phyloP scores from a whole-genome alignment of 2,329 filamentous ascomycete genomes.

The Aspergillus felis region DNA sequence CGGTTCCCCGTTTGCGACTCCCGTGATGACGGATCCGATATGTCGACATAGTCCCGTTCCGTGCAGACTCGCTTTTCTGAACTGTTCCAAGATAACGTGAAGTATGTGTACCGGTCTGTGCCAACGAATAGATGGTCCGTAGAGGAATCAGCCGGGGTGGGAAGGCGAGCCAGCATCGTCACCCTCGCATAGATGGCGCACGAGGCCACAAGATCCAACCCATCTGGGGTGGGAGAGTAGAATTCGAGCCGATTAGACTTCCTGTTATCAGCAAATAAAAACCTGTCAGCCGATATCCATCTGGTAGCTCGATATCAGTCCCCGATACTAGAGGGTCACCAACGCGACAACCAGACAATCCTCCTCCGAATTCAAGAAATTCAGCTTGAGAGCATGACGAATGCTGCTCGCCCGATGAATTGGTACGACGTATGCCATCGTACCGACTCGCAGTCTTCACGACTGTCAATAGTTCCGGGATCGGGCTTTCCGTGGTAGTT shows the following conservation, averaged over 20 bases:
- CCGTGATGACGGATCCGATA: conserved; percentile 59
- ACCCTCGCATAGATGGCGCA: conserved; percentile 80
- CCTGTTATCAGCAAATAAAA: conserved; percentile 40
- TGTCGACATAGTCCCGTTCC: conserved; percentile 56
- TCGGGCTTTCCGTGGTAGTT: background rate
- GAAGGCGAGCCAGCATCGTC: conserved; percentile 64
- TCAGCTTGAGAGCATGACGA: conserved; percentile 78
- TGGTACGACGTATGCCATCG: conserved; percentile 90
- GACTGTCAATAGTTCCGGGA: background rate
- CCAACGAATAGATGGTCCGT: conserved; percentile 89
- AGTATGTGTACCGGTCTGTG: conserved; percentile 86
- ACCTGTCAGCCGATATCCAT: background rate
- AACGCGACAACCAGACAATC: conserved; percentile 87
- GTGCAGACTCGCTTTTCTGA: conserved; percentile 52
- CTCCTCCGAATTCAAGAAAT: conserved; percentile 68
- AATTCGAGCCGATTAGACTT: conserved; percentile 84
- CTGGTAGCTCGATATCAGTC: background rate
- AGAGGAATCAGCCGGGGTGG: conserved; percentile 60
- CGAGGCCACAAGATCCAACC: conserved; percentile 62
- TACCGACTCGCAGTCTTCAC: background rate
- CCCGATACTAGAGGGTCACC: conserved; percentile 33
- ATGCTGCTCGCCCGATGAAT: conserved; percentile 91
- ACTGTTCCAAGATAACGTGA: conserved; percentile 79
- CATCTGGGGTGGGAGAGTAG: conserved; percentile 62
- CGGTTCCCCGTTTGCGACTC: conserved; percentile 80